Conservation (phyloP, 2,329 filamentous ascomycete genomes). For the Elsinoe ampelina region DNA sequence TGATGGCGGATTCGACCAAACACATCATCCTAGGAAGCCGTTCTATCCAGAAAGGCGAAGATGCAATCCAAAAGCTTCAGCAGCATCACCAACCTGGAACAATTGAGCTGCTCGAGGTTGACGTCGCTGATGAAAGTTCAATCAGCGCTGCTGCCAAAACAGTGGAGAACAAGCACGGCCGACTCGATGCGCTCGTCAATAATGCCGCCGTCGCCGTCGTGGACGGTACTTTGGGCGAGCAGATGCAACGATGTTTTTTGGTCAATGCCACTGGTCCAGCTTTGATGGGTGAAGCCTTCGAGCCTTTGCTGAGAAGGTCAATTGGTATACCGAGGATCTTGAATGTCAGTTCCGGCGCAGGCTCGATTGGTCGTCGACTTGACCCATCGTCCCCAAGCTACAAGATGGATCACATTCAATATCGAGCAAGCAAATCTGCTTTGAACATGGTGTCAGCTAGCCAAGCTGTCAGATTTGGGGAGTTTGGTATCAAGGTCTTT, state of each 20-base stretch:
- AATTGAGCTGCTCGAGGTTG: conserved; percentile 21
- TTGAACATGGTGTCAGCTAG: conserved; percentile 32
- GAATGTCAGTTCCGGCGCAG: conserved; percentile 29
- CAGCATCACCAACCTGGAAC: conserved; percentile 17
- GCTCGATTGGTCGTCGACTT: conserved; percentile 26
- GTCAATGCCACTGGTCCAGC: conserved; percentile 22
- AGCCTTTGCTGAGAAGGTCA: conserved; percentile 22
- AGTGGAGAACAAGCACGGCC: conserved; percentile 21
- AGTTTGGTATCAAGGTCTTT: conserved; percentile 29
- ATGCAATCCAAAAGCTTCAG: conserved; percentile 23
- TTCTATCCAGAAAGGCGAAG: conserved; percentile 31
- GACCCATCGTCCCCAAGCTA: conserved; percentile 23
- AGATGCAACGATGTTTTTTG: conserved; percentile 22
- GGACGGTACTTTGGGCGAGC: conserved; percentile 20
- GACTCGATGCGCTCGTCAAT: conserved; percentile 32
- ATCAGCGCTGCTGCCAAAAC: conserved; percentile 20
- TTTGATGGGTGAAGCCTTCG: conserved; percentile 21
- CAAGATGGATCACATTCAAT: conserved; percentile 23
- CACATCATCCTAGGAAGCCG: conserved; percentile 34
- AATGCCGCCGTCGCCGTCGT: conserved; percentile 28
- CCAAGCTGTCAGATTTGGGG: conserved; percentile 21
- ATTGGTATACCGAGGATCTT: conserved; percentile 23
- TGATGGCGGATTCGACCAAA: conserved; percentile 25
- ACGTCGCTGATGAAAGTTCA: conserved; percentile 20
- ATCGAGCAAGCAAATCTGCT: conserved; percentile 31